Conservation (phyloP, 129 eudicot species). For the Saposhnikovia divaricata region DNA sequence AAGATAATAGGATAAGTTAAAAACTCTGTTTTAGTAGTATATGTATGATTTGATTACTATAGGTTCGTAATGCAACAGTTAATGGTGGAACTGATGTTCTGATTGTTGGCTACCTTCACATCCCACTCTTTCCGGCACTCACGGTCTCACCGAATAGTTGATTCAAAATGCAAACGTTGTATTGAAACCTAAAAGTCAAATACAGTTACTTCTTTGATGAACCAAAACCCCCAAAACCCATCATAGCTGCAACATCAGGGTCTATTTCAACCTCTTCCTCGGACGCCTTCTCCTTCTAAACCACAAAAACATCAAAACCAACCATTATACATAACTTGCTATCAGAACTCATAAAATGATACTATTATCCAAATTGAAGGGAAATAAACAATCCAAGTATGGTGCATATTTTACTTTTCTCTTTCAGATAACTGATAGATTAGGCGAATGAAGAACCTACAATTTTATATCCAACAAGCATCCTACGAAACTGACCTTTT, state of each 20-base stretch:
- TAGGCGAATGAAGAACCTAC: not conserved
- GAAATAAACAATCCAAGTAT: not conserved
- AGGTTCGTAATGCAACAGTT: not conserved
- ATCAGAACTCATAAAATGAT: not conserved
- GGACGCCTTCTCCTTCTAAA: slow-evolving; percentile 80
- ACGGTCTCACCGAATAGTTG: not conserved
- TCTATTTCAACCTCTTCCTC: slow-evolving; percentile 84
- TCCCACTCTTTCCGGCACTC: not conserved
- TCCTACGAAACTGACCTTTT: slow-evolving; percentile 48
- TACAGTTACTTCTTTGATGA: slow-evolving; percentile 55
- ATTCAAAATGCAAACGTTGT: not conserved
- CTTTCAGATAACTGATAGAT: not conserved
- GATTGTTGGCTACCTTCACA: not conserved
- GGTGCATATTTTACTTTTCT: not conserved
- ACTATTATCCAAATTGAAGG: not conserved
- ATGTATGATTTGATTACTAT: not conserved
- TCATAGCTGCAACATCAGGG: slow-evolving; percentile 93
- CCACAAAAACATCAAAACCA: slow-evolving; percentile 5
- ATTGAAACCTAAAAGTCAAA: not conserved
- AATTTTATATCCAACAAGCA: not conserved
- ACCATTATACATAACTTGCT: not conserved
- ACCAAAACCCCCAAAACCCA: slow-evolving; percentile 96
- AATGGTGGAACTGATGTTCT: not conserved
- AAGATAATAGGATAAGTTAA: too few species aligned
- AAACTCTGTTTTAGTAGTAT: not conserved